A percentile compares a stretch with the other conserved stretches of the same genome.
Evolutionary conservation across 192 early-diverging fungal species (phyloP).

Genomic region (Entomortierella lignicola): DNA sequence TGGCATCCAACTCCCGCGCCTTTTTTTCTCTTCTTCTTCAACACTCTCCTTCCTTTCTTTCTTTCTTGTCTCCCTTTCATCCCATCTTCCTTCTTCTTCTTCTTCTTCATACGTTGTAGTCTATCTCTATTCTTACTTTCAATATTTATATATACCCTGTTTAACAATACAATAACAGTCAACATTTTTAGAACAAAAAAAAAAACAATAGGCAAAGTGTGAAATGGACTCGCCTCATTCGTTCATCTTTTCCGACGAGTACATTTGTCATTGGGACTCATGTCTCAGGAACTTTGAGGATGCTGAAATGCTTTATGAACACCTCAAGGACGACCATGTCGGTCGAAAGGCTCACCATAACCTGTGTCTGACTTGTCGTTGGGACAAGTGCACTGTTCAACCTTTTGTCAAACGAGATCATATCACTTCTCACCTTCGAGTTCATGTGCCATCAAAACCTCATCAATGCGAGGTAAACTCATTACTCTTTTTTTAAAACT

Average conservation of each 20-base stretch:
- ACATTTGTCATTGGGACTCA: conserved; percentile 60
- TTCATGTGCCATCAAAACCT: conserved; percentile 94
- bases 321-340: conserved; percentile 90
- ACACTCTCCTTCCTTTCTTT: neutral
- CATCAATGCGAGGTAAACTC: conserved; percentile 79
- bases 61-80: neutral
- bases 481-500: no score
- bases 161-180: no score
- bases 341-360: conserved; percentile 91
- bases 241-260: conserved; percentile 50
- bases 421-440: conserved; percentile 95
- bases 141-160: no score
- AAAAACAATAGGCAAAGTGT: neutral
- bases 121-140: no score
- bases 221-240: conserved; percentile 21
- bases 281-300: conserved; percentile 73
- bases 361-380: conserved; percentile 88
- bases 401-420: conserved; percentile 91
- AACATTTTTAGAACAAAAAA: no score
- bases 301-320: conserved; percentile 86
- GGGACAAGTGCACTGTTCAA: conserved; percentile 81
- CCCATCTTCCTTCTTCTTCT: no score
- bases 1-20: conserved; percentile 1
- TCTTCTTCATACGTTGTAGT: no score
- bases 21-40: neutral